Conservation (phyloP, 1,284 basidiomycete species). For the Rhizopogon parksii region DNA sequence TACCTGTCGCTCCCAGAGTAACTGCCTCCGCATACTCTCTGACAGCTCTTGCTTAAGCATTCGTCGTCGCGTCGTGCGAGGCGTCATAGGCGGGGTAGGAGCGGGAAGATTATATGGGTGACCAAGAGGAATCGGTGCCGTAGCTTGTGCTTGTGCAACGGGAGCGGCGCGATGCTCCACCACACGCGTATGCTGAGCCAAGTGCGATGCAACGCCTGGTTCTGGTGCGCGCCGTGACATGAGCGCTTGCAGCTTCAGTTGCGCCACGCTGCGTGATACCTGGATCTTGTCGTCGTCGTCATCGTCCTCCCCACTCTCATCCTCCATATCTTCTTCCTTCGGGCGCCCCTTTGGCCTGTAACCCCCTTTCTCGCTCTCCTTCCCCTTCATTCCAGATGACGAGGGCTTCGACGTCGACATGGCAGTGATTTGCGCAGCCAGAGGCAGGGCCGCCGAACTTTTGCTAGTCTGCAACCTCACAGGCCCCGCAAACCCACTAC, state of each 20-base stretch:
- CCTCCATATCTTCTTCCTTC: constrained; percentile 61
- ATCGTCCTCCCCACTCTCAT: constrained; percentile 51
- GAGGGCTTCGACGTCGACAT: constrained; percentile 26
- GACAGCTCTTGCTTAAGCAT: constrained; percentile 85
- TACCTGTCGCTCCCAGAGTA: constrained; percentile 80
- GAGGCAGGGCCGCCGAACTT: constrained; percentile 57
- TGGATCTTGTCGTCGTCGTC: constrained; percentile 45
- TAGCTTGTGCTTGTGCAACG: constrained; percentile 12
- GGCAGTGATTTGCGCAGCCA: constrained; percentile 52
- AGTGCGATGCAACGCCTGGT: constrained; percentile 13
- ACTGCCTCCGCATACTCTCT: constrained; percentile 74
- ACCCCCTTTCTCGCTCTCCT: constrained; percentile 26
- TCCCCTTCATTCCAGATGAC: constrained; percentile 13
- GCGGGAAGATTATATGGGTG: constrained; percentile 72
- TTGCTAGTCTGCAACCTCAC: constrained; percentile 48
- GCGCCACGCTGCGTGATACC: constrained; percentile 55
- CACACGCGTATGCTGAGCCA: constrained; percentile 14
- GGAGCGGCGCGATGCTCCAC: constrained; percentile 10
- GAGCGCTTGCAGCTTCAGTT: constrained; percentile 52
- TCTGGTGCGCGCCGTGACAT: constrained; percentile 34
- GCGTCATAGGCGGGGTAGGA: constrained; percentile 68
- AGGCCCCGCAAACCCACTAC: constrained; percentile 22
- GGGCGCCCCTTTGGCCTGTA: constrained; percentile 62
- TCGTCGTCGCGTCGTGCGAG: constrained; percentile 74
- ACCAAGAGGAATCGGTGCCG: constrained; percentile 50